A percentile compares a stretch with the other conserved stretches of the same genome.
Evolutionary conservation across 306 rosid species (phyloP).

Genomic region (Rosa multiflora): DNA sequence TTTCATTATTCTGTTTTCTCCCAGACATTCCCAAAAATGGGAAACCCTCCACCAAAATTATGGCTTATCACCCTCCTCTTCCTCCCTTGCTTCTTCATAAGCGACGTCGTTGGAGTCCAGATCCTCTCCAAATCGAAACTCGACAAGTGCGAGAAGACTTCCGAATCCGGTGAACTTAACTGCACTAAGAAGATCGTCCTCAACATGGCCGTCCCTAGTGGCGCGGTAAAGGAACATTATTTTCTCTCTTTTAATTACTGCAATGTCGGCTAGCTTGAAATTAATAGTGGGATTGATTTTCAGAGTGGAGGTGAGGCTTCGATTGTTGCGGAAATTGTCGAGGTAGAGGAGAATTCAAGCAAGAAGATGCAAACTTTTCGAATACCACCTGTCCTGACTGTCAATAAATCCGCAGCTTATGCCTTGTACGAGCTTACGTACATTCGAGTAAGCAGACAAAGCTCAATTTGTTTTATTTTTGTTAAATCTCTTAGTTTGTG

Average conservation of each 20-base stretch:
- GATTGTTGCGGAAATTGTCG: conserved; percentile 83
- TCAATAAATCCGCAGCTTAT: conserved; percentile 77
- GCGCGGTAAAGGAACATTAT: conserved; percentile 46
- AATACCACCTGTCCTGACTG: conserved; percentile 63
- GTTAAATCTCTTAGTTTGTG: neutral
- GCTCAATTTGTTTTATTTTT: neutral
- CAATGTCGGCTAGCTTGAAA: neutral
- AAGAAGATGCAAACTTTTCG: conserved; percentile 77
- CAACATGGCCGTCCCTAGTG: conserved; percentile 90
- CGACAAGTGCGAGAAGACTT: conserved; percentile 76
- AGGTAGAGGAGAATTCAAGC: conserved; percentile 82
- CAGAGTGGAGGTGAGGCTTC: conserved; percentile 94
- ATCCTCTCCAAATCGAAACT: conserved; percentile 92
- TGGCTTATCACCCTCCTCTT: conserved; percentile 21
- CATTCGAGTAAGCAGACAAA: conserved; percentile 47
- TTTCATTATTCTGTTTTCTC: neutral
- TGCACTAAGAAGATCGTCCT: conserved; percentile 80
- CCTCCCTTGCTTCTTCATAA: conserved; percentile 24
- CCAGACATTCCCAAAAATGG: neutral
- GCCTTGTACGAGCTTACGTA: conserved; percentile 75
- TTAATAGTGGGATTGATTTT: neutral
- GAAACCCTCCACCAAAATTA: conserved; percentile 14
- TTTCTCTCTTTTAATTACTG: no score
- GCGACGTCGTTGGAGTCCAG: conserved; percentile 45
- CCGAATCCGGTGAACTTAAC: conserved; percentile 61